These are phyloP conservation scores for Wallacemonas sp. DNA, from an alignment of 208 protist genomes.

Conservation along the genomic window DNA sequence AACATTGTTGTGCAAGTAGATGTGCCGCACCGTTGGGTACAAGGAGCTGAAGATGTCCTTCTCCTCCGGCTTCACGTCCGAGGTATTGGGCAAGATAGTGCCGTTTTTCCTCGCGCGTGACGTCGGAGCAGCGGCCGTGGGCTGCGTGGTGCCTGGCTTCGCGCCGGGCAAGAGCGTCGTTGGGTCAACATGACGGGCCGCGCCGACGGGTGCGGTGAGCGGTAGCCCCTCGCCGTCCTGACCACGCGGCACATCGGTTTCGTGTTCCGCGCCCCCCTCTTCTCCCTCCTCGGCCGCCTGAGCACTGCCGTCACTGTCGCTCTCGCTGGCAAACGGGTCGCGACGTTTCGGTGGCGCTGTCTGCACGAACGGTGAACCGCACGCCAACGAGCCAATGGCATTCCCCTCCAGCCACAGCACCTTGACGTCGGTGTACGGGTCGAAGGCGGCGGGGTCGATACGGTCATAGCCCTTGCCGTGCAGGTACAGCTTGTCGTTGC, in stretches of 20 bases:
- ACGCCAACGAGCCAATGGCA: constrained; percentile 56
- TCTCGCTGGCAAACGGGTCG: constrained; percentile 27
- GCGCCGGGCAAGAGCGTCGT: neutral
- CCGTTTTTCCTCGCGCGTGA: neutral
- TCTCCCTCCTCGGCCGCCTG: constrained; percentile 8
- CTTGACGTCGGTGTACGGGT: constrained; percentile 85
- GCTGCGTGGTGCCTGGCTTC: too few relatives aligned
- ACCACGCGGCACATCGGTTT: neutral
- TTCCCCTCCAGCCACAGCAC: constrained; percentile 95
- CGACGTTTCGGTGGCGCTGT: constrained; percentile 22
- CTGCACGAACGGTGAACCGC: constrained; percentile 47
- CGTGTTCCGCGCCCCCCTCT: constrained; percentile 1
- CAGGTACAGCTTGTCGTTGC: constrained; percentile 95
- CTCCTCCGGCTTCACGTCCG: constrained; percentile 14
- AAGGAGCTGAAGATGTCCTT: constrained; percentile 81
- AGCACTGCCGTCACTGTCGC: neutral
- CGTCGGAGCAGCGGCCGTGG: too few relatives aligned
- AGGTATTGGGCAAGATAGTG: constrained; percentile 9
- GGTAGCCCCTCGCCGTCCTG: neutral
- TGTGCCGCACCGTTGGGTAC: constrained; percentile 81
- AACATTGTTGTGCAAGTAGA: constrained; percentile 94
- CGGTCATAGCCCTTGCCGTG: constrained; percentile 89
- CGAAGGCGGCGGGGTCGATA: constrained; percentile 82
- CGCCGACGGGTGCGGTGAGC: too few relatives aligned
- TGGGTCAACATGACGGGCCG: constrained; percentile 24